Base-by-base conservation (phyloP, 75 land plant genomes). In the Cryptomeria japonica region DNA sequence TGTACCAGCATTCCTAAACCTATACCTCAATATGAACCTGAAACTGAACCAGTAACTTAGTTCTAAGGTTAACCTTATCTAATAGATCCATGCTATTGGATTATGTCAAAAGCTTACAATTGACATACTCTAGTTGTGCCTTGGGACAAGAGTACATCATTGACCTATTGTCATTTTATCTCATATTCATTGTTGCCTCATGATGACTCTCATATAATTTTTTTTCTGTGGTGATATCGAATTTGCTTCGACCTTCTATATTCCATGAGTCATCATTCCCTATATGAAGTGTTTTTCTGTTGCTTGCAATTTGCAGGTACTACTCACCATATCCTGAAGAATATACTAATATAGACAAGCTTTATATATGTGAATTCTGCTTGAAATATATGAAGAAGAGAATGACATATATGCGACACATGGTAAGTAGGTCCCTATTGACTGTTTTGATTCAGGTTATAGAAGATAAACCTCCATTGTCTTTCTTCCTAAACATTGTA, bases 281-380 rank as follows among this genome's bases (percentile, higher is more conserved):
- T 31, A 3, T 75, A 75, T 34, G 77, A 75, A 75, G 16, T 75
- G 34, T 42, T 44, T 44, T 53, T 56, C 38, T 55, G 25, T 85
- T 56, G n/a, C 86, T 88, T 68, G 19, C 64, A 82, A 76, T 85
- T 44, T 58, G 51, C 92, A 92, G 93, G 93, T 92, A 92, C 72
- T 93, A 89, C 44, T 93, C 93, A 49, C 93, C 93, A 15, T 93
- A 92, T 86, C 93, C 93, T 87, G 93, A 91, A 58, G 93, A 93
- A 83, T 93, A 93, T 58, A 55, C 88, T 55, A 64, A 89, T 51
- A 89, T 87, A 22, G 87, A 91, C 73, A 93, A 87, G 87, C 88
- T 93, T 31, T 93, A 80, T 86, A 86, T 93, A 31, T 93, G 93
- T 87, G 93, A 93, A 42, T 92, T 89, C 83, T 93, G 93, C 86